phyloP scores from a whole-genome alignment of 495 filamentous ascomycete species.

The Pyronema domesticum region DNA sequence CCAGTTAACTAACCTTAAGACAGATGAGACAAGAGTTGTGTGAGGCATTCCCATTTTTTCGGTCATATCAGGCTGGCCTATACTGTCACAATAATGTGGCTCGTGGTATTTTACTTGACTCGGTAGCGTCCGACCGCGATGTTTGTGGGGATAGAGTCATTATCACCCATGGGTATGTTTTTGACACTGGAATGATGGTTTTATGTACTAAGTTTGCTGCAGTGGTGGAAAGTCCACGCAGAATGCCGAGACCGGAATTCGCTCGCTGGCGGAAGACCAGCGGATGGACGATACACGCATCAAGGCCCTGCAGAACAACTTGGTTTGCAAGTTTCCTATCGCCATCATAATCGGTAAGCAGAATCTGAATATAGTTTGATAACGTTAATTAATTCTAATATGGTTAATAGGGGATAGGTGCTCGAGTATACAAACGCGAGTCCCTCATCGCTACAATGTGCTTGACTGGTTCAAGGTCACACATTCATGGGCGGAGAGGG shows the following conservation, averaged over 20 bases:
- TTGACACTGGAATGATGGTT: neutral
- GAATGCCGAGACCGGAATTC: constrained; percentile 27
- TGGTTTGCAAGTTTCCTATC: constrained; percentile 29
- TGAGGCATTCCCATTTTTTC: constrained; percentile 51
- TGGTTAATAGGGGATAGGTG: constrained; percentile 12
- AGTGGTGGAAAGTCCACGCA: constrained; percentile 36
- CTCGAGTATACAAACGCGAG: constrained; percentile 31
- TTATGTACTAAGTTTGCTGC: constrained; percentile 5
- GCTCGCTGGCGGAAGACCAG: constrained; percentile 32
- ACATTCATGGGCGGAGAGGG: constrained; percentile 51
- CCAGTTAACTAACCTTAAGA: neutral
- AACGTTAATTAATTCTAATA: neutral
- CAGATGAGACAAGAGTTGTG: constrained; percentile 43
- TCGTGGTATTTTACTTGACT: constrained; percentile 45
- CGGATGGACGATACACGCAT: constrained; percentile 20
- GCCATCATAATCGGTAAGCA: constrained; percentile 42
- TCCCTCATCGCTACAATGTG: constrained; percentile 50
- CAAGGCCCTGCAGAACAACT: constrained; percentile 27
- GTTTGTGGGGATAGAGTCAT: constrained; percentile 46
- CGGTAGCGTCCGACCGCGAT: constrained; percentile 36
- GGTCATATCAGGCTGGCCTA: constrained; percentile 40
- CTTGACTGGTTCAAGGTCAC: constrained; percentile 58
- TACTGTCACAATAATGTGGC: constrained; percentile 33
- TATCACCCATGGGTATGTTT: constrained; percentile 46
- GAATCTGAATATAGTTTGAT: neutral